A percentile compares a stretch with the other conserved stretches of the same genome.
phyloP scores from a whole-genome alignment of 163 green algal species.

The Scenedesmus sp. region DNA sequence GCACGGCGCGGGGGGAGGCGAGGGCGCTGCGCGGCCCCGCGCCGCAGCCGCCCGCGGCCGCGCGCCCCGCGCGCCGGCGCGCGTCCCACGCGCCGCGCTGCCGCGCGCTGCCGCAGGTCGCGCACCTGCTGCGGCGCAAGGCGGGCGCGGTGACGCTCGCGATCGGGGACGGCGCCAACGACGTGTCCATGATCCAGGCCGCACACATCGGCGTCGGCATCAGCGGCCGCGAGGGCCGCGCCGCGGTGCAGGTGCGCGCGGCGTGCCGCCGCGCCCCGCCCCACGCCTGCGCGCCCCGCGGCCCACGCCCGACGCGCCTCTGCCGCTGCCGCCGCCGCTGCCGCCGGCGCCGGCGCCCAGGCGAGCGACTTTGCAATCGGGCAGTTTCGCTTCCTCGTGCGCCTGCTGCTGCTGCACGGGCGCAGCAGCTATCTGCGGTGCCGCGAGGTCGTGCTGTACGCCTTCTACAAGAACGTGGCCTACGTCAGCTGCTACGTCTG shows the following conservation, averaged over 20 bases:
- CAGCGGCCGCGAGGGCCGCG: slow-evolving; percentile 73
- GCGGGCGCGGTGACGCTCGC: slow-evolving; percentile 55
- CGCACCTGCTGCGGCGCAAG: slow-evolving; percentile 58
- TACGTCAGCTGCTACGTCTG: slow-evolving; percentile 73
- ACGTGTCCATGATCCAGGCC: slow-evolving; percentile 88
- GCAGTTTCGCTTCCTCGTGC: slow-evolving; percentile 69
- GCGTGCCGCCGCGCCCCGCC: background rate
- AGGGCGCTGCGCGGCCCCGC: too few species aligned
- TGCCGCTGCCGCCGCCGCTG: too few species aligned
- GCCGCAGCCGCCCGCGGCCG: too few species aligned
- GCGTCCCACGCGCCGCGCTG: background rate
- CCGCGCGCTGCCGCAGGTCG: slow-evolving; percentile 48
- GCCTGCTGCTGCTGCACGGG: slow-evolving; percentile 82
- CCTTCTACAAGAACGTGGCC: slow-evolving; percentile 88
- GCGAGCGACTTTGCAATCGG: slow-evolving; percentile 76
- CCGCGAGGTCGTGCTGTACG: slow-evolving; percentile 68
- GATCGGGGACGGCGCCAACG: slow-evolving; percentile 75
- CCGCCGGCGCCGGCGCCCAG: background rate
- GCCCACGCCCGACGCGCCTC: background rate
- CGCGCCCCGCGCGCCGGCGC: too few species aligned
- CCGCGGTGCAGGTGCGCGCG: slow-evolving; percentile 59
- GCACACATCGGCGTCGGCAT: slow-evolving; percentile 83
- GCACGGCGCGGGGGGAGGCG: too few species aligned
- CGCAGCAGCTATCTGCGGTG: slow-evolving; percentile 62
- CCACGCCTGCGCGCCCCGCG: background rate